Evolutionary conservation across 805 yeast species (phyloP).

Genomic region (Candida qinlingensis): DNA sequence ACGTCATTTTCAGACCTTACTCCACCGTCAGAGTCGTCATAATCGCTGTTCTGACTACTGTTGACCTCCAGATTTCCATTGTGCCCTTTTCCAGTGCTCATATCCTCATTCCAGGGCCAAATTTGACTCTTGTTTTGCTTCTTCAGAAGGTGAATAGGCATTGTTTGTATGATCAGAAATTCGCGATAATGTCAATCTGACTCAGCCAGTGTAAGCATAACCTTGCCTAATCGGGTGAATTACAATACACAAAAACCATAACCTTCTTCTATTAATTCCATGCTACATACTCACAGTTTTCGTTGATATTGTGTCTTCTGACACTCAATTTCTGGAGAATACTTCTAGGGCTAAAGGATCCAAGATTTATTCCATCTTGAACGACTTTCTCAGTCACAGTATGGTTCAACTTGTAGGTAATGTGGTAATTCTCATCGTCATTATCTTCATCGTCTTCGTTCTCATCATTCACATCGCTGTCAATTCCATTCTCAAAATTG

Average conservation of each 20-base stretch:
- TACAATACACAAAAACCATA: too few species aligned
- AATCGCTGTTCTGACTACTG: neutral
- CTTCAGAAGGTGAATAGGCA: too few species aligned
- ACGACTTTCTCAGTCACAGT: neutral
- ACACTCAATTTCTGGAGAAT: neutral
- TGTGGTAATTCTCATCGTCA: slow-evolving; percentile 8
- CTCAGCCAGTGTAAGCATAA: too few species aligned
- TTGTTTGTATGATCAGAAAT: too few species aligned
- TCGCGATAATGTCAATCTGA: too few species aligned
- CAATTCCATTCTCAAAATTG: slow-evolving; percentile 2
- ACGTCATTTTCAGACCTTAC: neutral
- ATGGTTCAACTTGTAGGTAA: slow-evolving; percentile 4
- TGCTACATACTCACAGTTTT: too few species aligned
- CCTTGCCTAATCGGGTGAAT: too few species aligned
- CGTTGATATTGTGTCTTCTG: neutral
- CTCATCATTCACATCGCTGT: neutral
- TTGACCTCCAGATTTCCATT: neutral
- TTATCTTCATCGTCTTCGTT: slow-evolving; percentile 5
- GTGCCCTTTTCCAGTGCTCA: neutral
- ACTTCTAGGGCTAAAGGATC: neutral
- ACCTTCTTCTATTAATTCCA: too few species aligned
- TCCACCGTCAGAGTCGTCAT: neutral
- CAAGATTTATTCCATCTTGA: neutral
- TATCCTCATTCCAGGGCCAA: neutral
- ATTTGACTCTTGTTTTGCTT: neutral